Conservation (phyloP, 1,139 yeast genomes). For the Geotrichum fermentans region DNA sequence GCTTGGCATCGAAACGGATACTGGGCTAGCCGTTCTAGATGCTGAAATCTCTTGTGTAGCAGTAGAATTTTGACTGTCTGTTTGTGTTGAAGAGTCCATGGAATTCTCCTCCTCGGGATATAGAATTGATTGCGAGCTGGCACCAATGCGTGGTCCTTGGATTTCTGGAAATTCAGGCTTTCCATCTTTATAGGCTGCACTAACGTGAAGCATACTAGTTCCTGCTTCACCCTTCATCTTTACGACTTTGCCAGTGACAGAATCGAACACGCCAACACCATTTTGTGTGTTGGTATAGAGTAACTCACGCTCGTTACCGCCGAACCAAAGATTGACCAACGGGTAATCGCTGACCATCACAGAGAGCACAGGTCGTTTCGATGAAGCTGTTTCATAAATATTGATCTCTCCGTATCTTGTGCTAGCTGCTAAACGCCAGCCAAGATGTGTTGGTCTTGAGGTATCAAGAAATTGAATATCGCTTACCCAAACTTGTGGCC, state of each 20-base stretch:
- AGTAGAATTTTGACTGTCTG: background rate
- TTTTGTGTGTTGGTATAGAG: constrained; percentile 32
- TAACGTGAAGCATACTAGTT: constrained; percentile 12
- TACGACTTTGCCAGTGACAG: constrained; percentile 23
- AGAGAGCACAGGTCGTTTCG: constrained; percentile 32
- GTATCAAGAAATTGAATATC: constrained; percentile 34
- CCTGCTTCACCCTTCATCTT: constrained; percentile 29
- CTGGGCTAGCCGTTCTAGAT: constrained; percentile 2
- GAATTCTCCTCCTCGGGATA: constrained; percentile 5
- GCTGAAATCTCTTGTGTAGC: background rate
- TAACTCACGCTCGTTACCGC: constrained; percentile 23
- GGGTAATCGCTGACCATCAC: constrained; percentile 33
- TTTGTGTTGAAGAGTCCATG: constrained; percentile 2
- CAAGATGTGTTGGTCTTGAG: constrained; percentile 26
- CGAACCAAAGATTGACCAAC: constrained; percentile 28
- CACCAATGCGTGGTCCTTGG: constrained; percentile 15
- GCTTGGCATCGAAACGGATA: too few species aligned
- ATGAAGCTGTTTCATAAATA: constrained; percentile 33
- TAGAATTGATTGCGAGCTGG: background rate
- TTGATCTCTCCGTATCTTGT: constrained; percentile 36
- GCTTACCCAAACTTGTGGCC: constrained; percentile 35
- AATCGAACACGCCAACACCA: constrained; percentile 27
- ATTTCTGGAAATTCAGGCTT: constrained; percentile 4
- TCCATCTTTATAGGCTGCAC: constrained; percentile 4
- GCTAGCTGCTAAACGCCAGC: constrained; percentile 33